Evolutionary conservation across 1,284 basidiomycete genomes (phyloP), one percentile per base, ranked within the genome.

Genomic region (Ceraceosorus guamensis): DNA sequence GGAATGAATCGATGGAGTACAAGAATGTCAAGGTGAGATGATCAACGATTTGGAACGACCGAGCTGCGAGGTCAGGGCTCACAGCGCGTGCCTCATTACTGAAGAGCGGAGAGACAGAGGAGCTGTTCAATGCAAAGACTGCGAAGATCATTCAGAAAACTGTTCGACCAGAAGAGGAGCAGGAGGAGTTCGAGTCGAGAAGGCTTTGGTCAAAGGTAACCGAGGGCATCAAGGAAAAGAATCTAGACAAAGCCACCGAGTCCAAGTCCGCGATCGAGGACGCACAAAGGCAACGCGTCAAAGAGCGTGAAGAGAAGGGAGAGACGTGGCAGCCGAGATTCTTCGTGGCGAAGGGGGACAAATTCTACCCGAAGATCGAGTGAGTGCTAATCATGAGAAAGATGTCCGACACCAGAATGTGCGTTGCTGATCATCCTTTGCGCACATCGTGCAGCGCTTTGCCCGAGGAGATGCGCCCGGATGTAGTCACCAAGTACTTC

Each of bases 251-350:
- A 30, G 95, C 95, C 10, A 96, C 92, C 7, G 83, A 85, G 44
- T 88, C 88, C 48, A 99, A 99, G 81, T 83, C 84, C 0, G 82
- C 82, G 11, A 90, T 99, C 1, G 93, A 99, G 79, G 91, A 96
- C 68, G 85, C 84, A 33, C 93, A 98, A 77, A 82, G 93, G 51
- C 88, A 92, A 66, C 78, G 84, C 49, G 84, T 88, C n/a, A 83
- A 82, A 66, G 79, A 80, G 73, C 81, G 89, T 57, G 91, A 95
- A 59, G 88, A 88, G 72, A 82, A 78, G 7, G 85, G 86, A 2
- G 81, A 84, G 59, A 80, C 80, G 61, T 85, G 83, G 69, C 78
- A 82, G 24, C 84, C 89, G 35, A 81, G 86, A 58, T 98, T 88
- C 81, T 99, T 99, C 78, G 82, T 85, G 70, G 79, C 83, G 65